phyloP scores from a whole-genome alignment of 805 yeast species.

The Ogataea parapolymorpha region DNA sequence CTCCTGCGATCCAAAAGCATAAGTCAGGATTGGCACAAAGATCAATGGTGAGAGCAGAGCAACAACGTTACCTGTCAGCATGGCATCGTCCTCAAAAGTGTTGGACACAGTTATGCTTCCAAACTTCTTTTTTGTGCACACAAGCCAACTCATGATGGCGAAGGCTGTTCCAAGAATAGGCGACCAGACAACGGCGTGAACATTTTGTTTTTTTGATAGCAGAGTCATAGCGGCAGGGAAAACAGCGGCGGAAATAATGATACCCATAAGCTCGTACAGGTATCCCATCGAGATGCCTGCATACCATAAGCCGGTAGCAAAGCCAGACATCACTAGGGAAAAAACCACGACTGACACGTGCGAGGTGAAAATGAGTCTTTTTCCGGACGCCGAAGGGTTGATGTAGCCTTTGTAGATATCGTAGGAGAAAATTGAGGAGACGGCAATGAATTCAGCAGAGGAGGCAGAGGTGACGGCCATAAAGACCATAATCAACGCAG shows the following conservation, averaged over 20 bases:
- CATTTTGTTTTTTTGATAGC: constrained; percentile 62
- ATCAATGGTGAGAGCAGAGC: constrained; percentile 72
- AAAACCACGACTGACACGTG: constrained; percentile 60
- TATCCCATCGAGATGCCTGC: constrained; percentile 86
- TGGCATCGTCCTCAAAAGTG: constrained; percentile 82
- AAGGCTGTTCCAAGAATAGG: constrained; percentile 76
- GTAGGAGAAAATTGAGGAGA: constrained; percentile 79
- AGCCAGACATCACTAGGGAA: constrained; percentile 70
- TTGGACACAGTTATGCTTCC: constrained; percentile 43
- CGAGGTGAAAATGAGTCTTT: constrained; percentile 62
- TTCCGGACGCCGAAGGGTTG: constrained; percentile 76
- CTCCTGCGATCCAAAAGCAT: constrained; percentile 61
- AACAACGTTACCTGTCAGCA: constrained; percentile 86
- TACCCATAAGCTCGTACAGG: constrained; percentile 84
- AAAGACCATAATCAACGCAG: constrained; percentile 72
- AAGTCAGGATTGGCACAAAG: constrained; percentile 63
- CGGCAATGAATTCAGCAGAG: constrained; percentile 88
- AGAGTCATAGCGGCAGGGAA: constrained; percentile 68
- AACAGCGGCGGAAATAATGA: constrained; percentile 84
- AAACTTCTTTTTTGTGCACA: constrained; percentile 42
- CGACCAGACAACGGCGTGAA: constrained; percentile 64
- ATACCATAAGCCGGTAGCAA: constrained; percentile 76
- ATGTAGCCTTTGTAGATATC: constrained; percentile 81
- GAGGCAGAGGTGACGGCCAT: constrained; percentile 93
- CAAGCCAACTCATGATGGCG: constrained; percentile 71